phyloP scores from a whole-genome alignment of 106 monocot genomes.

The Allium cepa region DNA sequence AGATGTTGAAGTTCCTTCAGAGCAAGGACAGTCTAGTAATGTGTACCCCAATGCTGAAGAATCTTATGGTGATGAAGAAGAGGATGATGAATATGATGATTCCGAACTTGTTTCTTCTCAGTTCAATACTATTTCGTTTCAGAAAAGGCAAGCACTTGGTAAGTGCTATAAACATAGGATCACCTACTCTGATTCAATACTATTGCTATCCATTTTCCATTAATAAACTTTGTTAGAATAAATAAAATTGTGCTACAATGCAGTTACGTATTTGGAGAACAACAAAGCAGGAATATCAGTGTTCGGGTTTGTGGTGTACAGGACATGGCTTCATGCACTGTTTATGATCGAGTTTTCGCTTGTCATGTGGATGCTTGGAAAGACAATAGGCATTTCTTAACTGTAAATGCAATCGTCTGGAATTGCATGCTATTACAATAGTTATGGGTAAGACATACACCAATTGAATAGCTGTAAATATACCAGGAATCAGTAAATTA shows the following conservation, averaged over 20 bases:
- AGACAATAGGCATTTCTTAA: conserved; percentile 84
- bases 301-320: conserved; percentile 86
- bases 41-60: too few relatives aligned
- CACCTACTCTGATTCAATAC: too few relatives aligned
- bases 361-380: conserved; percentile 78
- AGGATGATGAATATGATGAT: too few relatives aligned
- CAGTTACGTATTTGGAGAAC: conserved; percentile 98
- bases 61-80: too few relatives aligned
- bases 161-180: not conserved
- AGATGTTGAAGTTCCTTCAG: too few relatives aligned
- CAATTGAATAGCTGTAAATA: too few relatives aligned
- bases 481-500: too few relatives aligned
- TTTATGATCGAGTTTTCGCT: conserved; percentile 88
- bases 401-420: not conserved
- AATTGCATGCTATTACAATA: too few relatives aligned
- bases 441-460: too few relatives aligned
- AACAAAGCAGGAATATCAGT: conserved; percentile 88
- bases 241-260: not conserved
- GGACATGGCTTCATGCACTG: conserved; percentile 82
- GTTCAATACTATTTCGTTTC: conserved; percentile 67
- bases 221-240: not conserved
- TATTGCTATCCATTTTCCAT: not conserved
- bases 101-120: too few relatives aligned
- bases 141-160: conserved; percentile 90
- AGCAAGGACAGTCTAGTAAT: too few relatives aligned